Percentiles rank a stretch among this genome's conserved stretches.
These are phyloP conservation scores for Phascolomyces articulosus DNA, from an alignment of 371 early-diverging fungal genomes.

Conservation along the genomic window DNA sequence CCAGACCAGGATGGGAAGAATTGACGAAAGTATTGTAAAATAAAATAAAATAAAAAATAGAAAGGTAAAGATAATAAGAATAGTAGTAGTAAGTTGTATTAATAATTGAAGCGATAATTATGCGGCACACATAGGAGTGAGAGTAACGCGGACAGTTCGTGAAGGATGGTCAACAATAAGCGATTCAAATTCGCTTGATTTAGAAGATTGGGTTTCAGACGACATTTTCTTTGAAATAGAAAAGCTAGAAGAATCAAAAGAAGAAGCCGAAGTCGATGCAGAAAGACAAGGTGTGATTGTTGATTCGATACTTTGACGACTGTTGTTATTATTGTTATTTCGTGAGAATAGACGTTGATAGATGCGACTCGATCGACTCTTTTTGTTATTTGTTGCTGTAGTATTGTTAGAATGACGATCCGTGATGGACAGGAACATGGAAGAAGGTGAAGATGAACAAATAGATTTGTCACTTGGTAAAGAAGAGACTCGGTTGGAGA, in stretches of 20 bases:
- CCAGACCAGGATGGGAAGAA: no score
- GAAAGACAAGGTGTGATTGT: constrained; percentile 4
- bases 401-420: not conserved
- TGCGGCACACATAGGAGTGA: constrained; percentile 14
- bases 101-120: constrained; percentile 1
- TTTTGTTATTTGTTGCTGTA: not conserved
- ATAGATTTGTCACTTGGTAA: not conserved
- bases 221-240: constrained; percentile 5
- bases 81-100: not conserved
- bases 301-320: not conserved
- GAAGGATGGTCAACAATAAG: constrained; percentile 16
- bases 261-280: constrained; percentile 2
- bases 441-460: constrained; percentile 3
- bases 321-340: not conserved
- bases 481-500: not conserved
- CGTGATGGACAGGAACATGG: not conserved
- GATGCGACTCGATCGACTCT: not conserved
- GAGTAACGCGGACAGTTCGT: constrained; percentile 11
- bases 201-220: constrained; percentile 7
- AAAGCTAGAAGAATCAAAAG: not conserved
- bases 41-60: no score
- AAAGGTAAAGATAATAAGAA: not conserved
- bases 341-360: constrained; percentile 1
- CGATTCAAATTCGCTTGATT: constrained; percentile 12
- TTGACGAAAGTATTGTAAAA: no score